Base-by-base conservation (phyloP, 257 asterid species). In the Primulina huaijiensis region DNA sequence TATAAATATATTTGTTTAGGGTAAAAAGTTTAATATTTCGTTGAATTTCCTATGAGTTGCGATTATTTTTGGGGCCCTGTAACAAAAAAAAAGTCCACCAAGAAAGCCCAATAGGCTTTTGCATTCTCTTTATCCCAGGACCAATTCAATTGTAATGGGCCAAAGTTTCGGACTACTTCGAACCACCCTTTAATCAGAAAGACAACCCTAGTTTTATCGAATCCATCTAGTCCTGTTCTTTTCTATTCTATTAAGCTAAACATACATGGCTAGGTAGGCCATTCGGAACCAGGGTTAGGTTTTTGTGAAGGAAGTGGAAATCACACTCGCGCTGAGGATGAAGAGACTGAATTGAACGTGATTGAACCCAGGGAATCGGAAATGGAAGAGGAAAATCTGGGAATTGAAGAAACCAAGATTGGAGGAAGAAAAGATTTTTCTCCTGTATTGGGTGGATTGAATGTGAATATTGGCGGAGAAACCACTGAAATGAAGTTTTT, bases 261-360 rank as follows among this genome's bases (percentile, higher is more conserved):
- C 7, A 16, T 21, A 50, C 46, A 21, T 57, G 31, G 25, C 5
- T 57, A 35, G 66, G 6, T 2, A 35, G 62, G 70, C 69, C 34
- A 21, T 71, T 19, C 20, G 7, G 62, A 62, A 53, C 76, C 83
- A 82, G 90, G 92, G 90, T 83, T 86, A 84, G 92, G 92, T 88
- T 84, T 84, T 78, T 72, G 73, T 16, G 0, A 27, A 23, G 27
- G 21, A 35, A 62, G 59, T 23, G 58, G 20, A 40, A 59, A 9
- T 67, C 27, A 35, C 75, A 64, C 57, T 35, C 62, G 77, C 70
- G 64, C 73, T 81, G 81, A 70, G 77, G 90, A 76, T 55, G 90
- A 75, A 64, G 82, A 78, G 38, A 64, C 63, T 61, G 58, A 73
- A 1, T 65, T 79, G 25, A 69, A 68, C 74, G 64, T 74, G 71